These are phyloP conservation scores for Tylopilus plumbeoviolaceoides DNA, from an alignment of 768 basidiomycete species.

Conservation along the genomic window DNA sequence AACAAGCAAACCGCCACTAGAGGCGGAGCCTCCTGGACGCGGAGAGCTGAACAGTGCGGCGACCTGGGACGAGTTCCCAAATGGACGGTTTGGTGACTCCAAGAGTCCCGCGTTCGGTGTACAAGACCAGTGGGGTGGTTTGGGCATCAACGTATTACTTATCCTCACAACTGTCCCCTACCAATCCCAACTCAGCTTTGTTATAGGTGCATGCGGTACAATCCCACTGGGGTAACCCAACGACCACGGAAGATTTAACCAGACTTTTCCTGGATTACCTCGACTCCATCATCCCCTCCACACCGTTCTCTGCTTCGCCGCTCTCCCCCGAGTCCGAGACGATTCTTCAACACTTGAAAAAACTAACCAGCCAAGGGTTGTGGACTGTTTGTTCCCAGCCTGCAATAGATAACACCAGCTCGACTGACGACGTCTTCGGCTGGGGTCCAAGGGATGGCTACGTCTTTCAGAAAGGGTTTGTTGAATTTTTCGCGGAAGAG, in stretches of 20 bases:
- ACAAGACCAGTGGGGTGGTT: slow-evolving; percentile 74
- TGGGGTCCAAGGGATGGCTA: slow-evolving; percentile 94
- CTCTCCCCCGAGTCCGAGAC: slow-evolving; percentile 77
- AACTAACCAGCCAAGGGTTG: slow-evolving; percentile 74
- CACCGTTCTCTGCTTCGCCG: slow-evolving; percentile 85
- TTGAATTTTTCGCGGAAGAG: slow-evolving; percentile 86
- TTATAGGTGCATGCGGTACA: slow-evolving; percentile 58
- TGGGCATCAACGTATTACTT: slow-evolving; percentile 49
- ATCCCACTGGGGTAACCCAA: slow-evolving; percentile 71
- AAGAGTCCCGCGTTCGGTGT: slow-evolving; percentile 94
- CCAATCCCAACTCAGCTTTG: background rate
- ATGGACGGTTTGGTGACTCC: slow-evolving; percentile 96
- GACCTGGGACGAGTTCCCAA: slow-evolving; percentile 95
- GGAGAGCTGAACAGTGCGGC: slow-evolving; percentile 76
- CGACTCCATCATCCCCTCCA: slow-evolving; percentile 62
- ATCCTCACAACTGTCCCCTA: background rate
- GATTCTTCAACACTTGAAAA: slow-evolving; percentile 75
- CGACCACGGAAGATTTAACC: slow-evolving; percentile 63
- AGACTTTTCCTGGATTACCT: slow-evolving; percentile 79
- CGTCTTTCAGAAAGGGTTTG: slow-evolving; percentile 96
- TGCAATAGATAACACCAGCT: slow-evolving; percentile 75
- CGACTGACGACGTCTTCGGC: slow-evolving; percentile 76
- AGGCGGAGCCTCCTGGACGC: slow-evolving; percentile 53
- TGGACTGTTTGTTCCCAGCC: slow-evolving; percentile 99
- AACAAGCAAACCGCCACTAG: slow-evolving; percentile 42